Evolutionary conservation across 2,329 filamentous ascomycete species (phyloP), one percentile per base, ranked within the genome.

Genomic region (Epichloe aotearoae): DNA sequence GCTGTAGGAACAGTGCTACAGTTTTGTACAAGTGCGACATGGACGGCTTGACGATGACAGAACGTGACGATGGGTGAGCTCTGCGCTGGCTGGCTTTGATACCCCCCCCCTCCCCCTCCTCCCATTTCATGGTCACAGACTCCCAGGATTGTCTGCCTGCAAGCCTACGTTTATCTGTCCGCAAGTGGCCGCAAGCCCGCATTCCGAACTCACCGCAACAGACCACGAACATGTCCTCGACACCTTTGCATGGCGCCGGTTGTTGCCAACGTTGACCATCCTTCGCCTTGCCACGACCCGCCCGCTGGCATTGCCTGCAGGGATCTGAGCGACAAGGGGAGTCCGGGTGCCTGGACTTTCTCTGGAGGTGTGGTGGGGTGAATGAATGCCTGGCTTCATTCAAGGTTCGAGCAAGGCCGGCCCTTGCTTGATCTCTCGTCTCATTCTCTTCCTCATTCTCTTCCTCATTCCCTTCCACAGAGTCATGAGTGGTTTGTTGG

Each of bases 271-370:
- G 19, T 12, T 12, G 14, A 26, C 23, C 23, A 26, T 26, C 23
- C 39, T 19, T 19, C 26, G 47, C 52, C 38, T 51, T 33, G 43
- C 48, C 54, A 52, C 45, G 50, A 37, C 53, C 53, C 51, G 54
- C 54, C 55, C 52, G 52, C 53, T 53, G 46, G 19, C 50, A 49
- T 55, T 30, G 51, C 52, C 51, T 45, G 51, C 58, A 60, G 57
- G 58, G 58, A 59, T 60, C 56, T 45, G 49, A 50, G 52, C 50
- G 49, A 56, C 43, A 49, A 47, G 52, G 48, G 47, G 51, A 50
- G 51, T 44, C 47, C 36, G 38, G 34, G n/a, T 38, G 44, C 47
- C 47, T 48, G 37, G 30, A 30, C 10, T 30, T 30, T 30, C 30
- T 30, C 33, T 42, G 33, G 11, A 46, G 14, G 30, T 46, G 19